A percentile compares a stretch with the other conserved stretches of the same genome.
Conservation (phyloP, 768 basidiomycete genomes). For the Russula griseocarnosa region DNA sequence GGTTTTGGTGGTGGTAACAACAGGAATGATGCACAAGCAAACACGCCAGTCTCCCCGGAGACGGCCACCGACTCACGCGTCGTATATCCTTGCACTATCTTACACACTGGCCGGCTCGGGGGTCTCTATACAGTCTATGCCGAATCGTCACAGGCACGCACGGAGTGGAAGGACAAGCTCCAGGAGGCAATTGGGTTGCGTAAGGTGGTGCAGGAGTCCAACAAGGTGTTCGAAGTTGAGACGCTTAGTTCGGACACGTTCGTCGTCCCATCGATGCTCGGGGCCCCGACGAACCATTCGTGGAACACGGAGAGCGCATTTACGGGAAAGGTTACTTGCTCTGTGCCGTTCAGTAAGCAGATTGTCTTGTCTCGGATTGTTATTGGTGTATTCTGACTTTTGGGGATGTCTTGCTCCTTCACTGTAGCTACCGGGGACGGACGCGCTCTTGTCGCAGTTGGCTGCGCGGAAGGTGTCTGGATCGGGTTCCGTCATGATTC, state of each 20-base stretch:
- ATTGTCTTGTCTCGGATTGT: neutral
- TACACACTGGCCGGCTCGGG: constrained; percentile 84
- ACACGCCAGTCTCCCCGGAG: constrained; percentile 36
- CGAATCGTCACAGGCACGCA: constrained; percentile 67
- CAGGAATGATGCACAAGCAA: constrained; percentile 31
- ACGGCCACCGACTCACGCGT: constrained; percentile 59
- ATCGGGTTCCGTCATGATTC: constrained; percentile 90
- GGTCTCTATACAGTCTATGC: constrained; percentile 86
- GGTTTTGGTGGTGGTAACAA: constrained; percentile 45
- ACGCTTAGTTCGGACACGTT: constrained; percentile 88
- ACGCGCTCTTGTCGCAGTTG: constrained; percentile 84
- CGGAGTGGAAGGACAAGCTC: constrained; percentile 87
- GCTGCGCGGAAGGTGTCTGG: constrained; percentile 94
- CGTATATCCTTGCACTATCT: constrained; percentile 84
- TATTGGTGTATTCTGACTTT: neutral
- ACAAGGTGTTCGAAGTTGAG: constrained; percentile 92
- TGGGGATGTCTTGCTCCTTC: neutral
- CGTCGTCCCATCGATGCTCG: constrained; percentile 62
- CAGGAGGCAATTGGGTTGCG: constrained; percentile 84
- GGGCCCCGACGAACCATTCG: constrained; percentile 41
- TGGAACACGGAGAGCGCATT: constrained; percentile 69
- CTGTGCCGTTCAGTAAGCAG: constrained; percentile 81
- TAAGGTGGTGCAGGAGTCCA: constrained; percentile 84
- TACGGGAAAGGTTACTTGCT: constrained; percentile 87
- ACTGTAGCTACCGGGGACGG: constrained; percentile 73